Percentiles rank a stretch among this genome's conserved stretches.
Evolutionary conservation across 176 grass and related monocot species (phyloP).

Genomic region (Saccharum officinarum): DNA sequence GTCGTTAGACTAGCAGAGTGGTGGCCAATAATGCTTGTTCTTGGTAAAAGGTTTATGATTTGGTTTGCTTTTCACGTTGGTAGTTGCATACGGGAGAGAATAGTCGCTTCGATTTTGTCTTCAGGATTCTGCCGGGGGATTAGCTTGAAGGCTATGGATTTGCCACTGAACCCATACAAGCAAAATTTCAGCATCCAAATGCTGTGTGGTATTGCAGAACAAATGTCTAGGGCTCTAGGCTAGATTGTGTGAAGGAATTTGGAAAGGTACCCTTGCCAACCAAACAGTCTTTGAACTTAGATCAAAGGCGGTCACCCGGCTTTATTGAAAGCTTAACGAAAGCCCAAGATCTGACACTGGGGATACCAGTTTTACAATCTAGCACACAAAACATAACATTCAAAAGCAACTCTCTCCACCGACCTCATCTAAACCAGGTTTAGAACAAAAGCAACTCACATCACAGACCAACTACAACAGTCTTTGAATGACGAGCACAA

Average conservation of each 20-base stretch:
- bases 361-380: too few species aligned
- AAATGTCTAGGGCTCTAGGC: not conserved
- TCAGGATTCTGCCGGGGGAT: not conserved
- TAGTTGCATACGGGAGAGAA: not conserved
- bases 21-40: not conserved
- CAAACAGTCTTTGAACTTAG: not conserved
- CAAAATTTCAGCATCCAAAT: not conserved
- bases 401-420: too few species aligned
- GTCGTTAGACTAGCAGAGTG: not conserved
- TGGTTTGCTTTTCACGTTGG: not conserved
- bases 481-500: not conserved
- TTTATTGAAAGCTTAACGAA: too few species aligned
- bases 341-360: too few species aligned
- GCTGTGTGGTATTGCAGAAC: not conserved
- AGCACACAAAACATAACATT: too few species aligned
- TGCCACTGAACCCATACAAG: not conserved
- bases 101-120: not conserved
- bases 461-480: not conserved
- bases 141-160: not conserved
- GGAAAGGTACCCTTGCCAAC: not conserved
- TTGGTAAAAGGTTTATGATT: not conserved
- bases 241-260: not conserved
- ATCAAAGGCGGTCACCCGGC: too few species aligned
- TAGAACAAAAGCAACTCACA: too few species aligned
- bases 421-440: too few species aligned